phyloP scores from a whole-genome alignment of 345 rosid species.

The Rhodomyrtus tomentosa region DNA sequence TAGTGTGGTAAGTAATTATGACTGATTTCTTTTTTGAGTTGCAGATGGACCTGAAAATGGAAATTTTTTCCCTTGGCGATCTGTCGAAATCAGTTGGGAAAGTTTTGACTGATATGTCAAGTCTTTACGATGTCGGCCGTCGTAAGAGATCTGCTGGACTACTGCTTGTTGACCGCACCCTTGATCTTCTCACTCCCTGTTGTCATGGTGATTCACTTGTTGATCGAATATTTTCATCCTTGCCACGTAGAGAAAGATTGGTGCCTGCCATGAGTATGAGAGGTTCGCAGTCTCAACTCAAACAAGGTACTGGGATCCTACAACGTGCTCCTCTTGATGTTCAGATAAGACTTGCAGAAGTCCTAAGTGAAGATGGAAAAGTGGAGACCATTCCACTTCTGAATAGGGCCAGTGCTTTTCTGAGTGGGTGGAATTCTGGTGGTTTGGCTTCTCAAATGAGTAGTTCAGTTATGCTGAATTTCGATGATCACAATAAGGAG shows the following conservation, averaged over 20 bases:
- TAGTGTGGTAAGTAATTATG: background rate
- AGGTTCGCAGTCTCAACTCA: conserved; percentile 43
- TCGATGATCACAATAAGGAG: conserved; percentile 15
- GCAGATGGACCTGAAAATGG: conserved; percentile 97
- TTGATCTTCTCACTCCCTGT: conserved; percentile 91
- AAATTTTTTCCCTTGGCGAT: conserved; percentile 89
- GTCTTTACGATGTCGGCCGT: conserved; percentile 96
- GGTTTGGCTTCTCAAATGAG: conserved; percentile 20
- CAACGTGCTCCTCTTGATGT: conserved; percentile 61
- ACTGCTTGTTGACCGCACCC: conserved; percentile 82
- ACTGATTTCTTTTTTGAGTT: background rate
- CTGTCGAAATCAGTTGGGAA: conserved; percentile 83
- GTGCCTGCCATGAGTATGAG: conserved; percentile 14
- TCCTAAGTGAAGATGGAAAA: conserved; percentile 37
- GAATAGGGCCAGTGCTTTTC: conserved; percentile 50
- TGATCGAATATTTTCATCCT: conserved; percentile 71
- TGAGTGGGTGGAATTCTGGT: conserved; percentile 58
- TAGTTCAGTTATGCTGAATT: conserved; percentile 20
- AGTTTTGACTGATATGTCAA: conserved; percentile 92
- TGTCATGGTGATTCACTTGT: conserved; percentile 87
- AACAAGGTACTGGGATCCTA: conserved; percentile 30
- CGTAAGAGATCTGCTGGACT: conserved; percentile 86
- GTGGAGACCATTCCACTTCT: conserved; percentile 28
- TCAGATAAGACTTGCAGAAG: conserved; percentile 63
- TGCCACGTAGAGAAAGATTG: conserved; percentile 61